A percentile compares a stretch with the other conserved stretches of the same genome.
These are phyloP conservation scores for Candida fluviatilis DNA, from an alignment of 805 yeast species.

Conservation along the genomic window DNA sequence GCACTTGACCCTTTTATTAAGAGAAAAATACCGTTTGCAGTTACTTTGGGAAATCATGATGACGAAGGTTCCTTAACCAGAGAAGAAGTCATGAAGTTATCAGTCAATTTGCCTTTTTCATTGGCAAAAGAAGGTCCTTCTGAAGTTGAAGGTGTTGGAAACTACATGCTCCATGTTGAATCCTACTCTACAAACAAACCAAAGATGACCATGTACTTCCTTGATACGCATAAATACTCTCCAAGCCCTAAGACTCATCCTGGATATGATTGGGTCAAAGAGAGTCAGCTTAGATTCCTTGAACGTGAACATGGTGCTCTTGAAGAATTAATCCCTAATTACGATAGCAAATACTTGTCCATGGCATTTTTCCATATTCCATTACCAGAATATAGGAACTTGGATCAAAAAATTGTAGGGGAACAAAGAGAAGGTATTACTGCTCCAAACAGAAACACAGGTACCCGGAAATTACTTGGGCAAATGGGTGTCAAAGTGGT, in stretches of 20 bases:
- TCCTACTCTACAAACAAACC: constrained; percentile 34
- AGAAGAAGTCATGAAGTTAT: constrained; percentile 54
- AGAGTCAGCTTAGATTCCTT: constrained; percentile 60
- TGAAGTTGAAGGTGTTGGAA: constrained; percentile 77
- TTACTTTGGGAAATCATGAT: constrained; percentile 91
- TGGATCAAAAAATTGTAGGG: constrained; percentile 53
- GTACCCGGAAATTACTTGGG: constrained; percentile 55
- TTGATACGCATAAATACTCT: constrained; percentile 82
- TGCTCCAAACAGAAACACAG: constrained; percentile 70
- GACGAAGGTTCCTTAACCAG: constrained; percentile 74
- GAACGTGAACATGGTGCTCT: constrained; percentile 26
- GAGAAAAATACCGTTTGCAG: constrained; percentile 75
- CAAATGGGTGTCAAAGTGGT: constrained; percentile 70
- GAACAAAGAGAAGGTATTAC: constrained; percentile 66
- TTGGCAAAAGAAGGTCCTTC: constrained; percentile 59
- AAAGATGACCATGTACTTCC: constrained; percentile 61
- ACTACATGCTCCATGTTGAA: constrained; percentile 57
- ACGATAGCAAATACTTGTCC: constrained; percentile 47
- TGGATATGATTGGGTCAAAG: constrained; percentile 86
- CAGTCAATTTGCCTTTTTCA: constrained; percentile 62
- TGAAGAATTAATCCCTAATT: constrained; percentile 23
- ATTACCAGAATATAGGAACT: constrained; percentile 70
- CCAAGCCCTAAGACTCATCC: constrained; percentile 59
- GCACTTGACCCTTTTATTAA: constrained; percentile 65
- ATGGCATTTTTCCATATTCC: constrained; percentile 97